Evolutionary conservation across 306 rosid species (phyloP), one percentile per base, ranked within the genome.

Genomic region (Dryas octopetala): DNA sequence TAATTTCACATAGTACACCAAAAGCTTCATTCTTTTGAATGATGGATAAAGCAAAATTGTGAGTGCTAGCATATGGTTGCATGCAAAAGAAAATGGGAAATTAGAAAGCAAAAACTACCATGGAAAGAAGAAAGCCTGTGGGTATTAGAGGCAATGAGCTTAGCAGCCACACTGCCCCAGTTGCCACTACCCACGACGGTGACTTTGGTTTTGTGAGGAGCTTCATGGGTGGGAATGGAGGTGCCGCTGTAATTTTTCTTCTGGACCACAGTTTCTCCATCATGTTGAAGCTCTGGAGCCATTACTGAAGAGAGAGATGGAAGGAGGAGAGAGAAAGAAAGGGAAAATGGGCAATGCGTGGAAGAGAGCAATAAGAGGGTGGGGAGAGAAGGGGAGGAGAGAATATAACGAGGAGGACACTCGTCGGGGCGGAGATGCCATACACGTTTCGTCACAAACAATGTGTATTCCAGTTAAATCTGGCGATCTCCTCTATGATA

Each of bases 131-230:
- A 45, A 38, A 86, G 90, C 26, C 57, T 70, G 76, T 85, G 76
- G 57, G 99, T 81, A 78, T 95, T 91, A 46, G 92, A 90, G 49
- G 99, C 99, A 81, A 92, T 86, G 83, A 95, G 97, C 86, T 86
- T 91, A 49, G 96, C 81, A 1, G 99, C 97, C 40, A 95, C 97
- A 74, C 96, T 90, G 12, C 99, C 99, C 97, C 97, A 95, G 54
- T 91, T 92, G 57, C 97, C 99, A 57, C 99, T 95, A 7, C 99
- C 99, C 52, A 92, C 82, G 23, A 95, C 71, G n/a, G 97, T 77
- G 80, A 95, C 93, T 81, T 76, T 95, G 81, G 90, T 90, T 83
- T 84, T 86, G 41, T 3, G 38, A 5, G 85, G 11, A 76, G 70
- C 81, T 55, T 70, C 90, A 72, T 74, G 15, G 38, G 12, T 12